A percentile compares a stretch with the other conserved stretches of the same genome.
These are phyloP conservation scores for Ricinus communis DNA, from an alignment of 345 rosid genomes.

Conservation along the genomic window DNA sequence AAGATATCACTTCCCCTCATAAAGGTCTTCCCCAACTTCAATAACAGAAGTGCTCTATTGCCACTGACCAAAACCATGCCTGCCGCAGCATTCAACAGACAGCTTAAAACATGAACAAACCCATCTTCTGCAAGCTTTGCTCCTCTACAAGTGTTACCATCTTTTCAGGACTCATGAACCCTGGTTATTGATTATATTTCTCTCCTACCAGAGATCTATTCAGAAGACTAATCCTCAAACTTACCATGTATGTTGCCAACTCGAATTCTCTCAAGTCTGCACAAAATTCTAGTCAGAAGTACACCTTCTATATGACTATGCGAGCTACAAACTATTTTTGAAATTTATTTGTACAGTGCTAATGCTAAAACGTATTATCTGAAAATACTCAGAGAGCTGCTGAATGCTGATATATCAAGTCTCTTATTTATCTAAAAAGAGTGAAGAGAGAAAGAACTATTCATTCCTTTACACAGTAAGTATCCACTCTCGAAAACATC, in stretches of 20 bases:
- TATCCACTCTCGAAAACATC: not conserved
- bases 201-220: not conserved
- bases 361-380: not conserved
- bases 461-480: no score
- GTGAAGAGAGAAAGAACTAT: no score
- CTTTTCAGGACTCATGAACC: not conserved
- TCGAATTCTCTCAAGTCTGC: not conserved
- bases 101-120: no score
- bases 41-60: not conserved
- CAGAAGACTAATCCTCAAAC: not conserved
- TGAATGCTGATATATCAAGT: not conserved
- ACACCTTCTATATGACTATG: not conserved
- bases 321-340: not conserved
- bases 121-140: no score
- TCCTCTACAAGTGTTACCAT: not conserved
- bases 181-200: not conserved
- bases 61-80: not conserved
- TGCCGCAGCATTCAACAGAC: no score
- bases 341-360: not conserved
- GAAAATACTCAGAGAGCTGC: not conserved
- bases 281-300: not conserved
- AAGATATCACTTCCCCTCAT: no score
- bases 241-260: not conserved
- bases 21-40: not conserved
- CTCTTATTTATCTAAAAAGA: no score